Conservation (phyloP, 768 basidiomycete species). For the Kwoniella sp. region DNA sequence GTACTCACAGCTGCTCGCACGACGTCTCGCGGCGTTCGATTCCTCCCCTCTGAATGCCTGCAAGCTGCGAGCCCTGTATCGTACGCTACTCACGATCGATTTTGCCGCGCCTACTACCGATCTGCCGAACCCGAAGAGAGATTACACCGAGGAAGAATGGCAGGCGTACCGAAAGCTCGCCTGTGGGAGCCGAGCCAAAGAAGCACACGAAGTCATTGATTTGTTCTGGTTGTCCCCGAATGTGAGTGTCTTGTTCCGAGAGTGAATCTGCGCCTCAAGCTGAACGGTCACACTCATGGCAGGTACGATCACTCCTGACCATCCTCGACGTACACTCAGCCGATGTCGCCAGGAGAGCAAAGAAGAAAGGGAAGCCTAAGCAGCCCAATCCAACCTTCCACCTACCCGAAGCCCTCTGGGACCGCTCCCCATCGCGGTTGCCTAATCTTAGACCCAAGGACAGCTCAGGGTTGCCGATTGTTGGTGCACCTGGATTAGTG, state of each 20-base stretch:
- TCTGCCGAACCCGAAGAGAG: conserved; percentile 30
- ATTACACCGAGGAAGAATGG: conserved; percentile 43
- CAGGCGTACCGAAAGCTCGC: conserved; percentile 31
- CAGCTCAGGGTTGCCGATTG: conserved; percentile 26
- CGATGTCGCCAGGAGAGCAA: conserved; percentile 24
- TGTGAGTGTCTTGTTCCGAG: conserved; percentile 18
- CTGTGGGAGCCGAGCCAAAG: conserved; percentile 11
- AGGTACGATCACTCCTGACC: conserved; percentile 33
- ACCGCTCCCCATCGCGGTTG: conserved; percentile 14
- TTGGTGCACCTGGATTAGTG: conserved; percentile 29
- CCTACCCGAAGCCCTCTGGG: conserved; percentile 35
- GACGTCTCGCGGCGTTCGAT: conserved; percentile 39
- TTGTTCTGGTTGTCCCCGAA: conserved; percentile 33
- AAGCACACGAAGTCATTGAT: conserved; percentile 42
- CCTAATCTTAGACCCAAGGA: conserved; percentile 37
- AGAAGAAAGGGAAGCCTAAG: conserved; percentile 38
- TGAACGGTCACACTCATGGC: too few relatives aligned
- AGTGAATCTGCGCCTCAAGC: not conserved
- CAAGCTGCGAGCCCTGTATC: conserved; percentile 37
- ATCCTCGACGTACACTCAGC: conserved; percentile 32
- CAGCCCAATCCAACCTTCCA: conserved; percentile 38
- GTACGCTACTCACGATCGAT: conserved; percentile 43
- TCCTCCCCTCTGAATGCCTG: conserved; percentile 36
- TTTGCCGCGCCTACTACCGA: conserved; percentile 38
- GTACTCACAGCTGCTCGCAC: conserved; percentile 39